phyloP scores from a whole-genome alignment of 768 basidiomycete species.

The Russula earlei region DNA sequence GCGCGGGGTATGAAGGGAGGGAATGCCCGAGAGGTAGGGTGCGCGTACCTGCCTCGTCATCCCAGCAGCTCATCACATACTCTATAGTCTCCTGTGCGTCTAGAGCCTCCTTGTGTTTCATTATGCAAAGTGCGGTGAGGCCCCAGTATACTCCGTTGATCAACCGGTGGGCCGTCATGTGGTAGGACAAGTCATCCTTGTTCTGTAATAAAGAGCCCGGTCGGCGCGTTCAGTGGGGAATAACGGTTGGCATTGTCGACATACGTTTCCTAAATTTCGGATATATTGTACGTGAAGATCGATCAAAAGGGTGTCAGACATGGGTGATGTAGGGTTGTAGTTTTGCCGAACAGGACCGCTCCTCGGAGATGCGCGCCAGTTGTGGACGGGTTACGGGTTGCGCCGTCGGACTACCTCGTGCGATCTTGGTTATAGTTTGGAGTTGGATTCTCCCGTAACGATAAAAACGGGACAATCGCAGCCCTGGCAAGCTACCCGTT shows the following conservation, averaged over 20 bases:
- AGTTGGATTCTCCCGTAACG: not conserved
- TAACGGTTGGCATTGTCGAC: not conserved
- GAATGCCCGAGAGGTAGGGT: no score
- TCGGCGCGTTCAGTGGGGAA: not conserved
- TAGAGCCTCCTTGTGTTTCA: constrained; percentile 71
- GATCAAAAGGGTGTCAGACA: constrained; percentile 29
- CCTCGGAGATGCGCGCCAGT: no score
- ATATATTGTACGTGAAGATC: constrained; percentile 69
- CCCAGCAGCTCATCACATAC: constrained; percentile 94
- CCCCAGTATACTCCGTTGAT: constrained; percentile 98
- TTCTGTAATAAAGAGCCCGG: constrained; percentile 34
- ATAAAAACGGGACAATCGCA: not conserved
- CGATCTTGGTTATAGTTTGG: no score
- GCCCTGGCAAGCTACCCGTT: no score
- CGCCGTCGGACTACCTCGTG: not conserved
- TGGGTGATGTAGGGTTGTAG: not conserved
- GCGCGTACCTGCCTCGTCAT: constrained; percentile 67
- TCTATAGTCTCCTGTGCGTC: constrained; percentile 75
- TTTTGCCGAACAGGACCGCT: no score
- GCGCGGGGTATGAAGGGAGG: no score
- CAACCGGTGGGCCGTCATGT: constrained; percentile 86
- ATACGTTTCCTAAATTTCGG: constrained; percentile 59
- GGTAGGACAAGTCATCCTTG: constrained; percentile 79
- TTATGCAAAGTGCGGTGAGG: constrained; percentile 73
- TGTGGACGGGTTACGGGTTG: not conserved